Conservation (phyloP, 805 yeast species). For the Metschnikowia peoriensis region DNA sequence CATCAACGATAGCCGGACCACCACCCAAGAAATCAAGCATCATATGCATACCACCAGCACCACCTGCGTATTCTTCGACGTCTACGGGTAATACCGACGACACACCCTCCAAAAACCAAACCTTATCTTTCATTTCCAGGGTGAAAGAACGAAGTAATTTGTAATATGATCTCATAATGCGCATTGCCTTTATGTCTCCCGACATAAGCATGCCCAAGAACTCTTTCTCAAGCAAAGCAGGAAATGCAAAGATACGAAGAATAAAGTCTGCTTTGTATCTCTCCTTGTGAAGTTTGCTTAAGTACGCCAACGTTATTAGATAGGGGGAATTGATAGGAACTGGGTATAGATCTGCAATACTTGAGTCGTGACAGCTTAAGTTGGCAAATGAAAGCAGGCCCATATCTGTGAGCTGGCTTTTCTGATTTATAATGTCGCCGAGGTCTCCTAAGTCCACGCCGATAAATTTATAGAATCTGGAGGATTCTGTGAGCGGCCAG, state of each 20-base stretch:
- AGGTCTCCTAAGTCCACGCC: conserved; percentile 89
- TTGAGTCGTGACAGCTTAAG: conserved; percentile 79
- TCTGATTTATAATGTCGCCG: conserved; percentile 62
- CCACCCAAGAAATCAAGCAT: conserved; percentile 86
- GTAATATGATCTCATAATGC: conserved; percentile 88
- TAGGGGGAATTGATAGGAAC: conserved; percentile 82
- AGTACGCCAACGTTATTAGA: conserved; percentile 78
- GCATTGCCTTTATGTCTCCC: conserved; percentile 85
- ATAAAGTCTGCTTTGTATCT: conserved; percentile 83
- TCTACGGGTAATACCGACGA: conserved; percentile 86
- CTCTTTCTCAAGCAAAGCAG: conserved; percentile 82
- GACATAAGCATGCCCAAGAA: conserved; percentile 75
- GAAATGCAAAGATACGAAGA: conserved; percentile 84
- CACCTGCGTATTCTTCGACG: conserved; percentile 86
- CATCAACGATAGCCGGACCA: conserved; percentile 41
- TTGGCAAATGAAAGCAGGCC: conserved; percentile 46
- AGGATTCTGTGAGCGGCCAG: conserved; percentile 70
- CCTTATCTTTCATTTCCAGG: conserved; percentile 80
- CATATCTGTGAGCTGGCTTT: conserved; percentile 24
- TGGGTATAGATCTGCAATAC: conserved; percentile 83
- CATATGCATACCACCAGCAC: conserved; percentile 87
- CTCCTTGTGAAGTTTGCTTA: conserved; percentile 80
- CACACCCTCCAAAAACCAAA: conserved; percentile 88
- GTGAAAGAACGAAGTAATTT: conserved; percentile 77
- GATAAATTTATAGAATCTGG: conserved; percentile 49